Conservation (phyloP, 2,329 filamentous ascomycete genomes). For the Drechslerella stenobrocha region DNA sequence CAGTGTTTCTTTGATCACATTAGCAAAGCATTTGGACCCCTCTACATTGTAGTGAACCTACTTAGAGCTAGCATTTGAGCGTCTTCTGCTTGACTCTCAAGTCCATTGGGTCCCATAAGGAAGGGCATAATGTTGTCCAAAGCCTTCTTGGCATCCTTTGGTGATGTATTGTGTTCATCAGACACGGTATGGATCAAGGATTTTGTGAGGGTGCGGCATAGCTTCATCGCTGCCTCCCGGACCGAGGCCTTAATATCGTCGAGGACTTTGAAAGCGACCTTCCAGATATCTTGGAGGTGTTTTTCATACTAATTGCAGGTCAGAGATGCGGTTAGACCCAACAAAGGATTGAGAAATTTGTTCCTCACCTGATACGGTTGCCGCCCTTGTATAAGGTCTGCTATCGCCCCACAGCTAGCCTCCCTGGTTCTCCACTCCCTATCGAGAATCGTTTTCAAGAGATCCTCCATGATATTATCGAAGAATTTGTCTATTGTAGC, state of each 20-base stretch:
- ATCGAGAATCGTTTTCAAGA: slow-evolving; percentile 81
- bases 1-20: slow-evolving; percentile 63
- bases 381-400: slow-evolving; percentile 81
- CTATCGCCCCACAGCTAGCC: slow-evolving; percentile 86
- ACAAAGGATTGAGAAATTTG: background rate
- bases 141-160: slow-evolving; percentile 58
- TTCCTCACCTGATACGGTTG: slow-evolving; percentile 52
- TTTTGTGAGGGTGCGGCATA: slow-evolving; percentile 82
- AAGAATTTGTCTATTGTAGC: slow-evolving; percentile 78
- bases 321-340: slow-evolving; percentile 55
- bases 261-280: slow-evolving; percentile 81
- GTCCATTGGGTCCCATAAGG: slow-evolving; percentile 80
- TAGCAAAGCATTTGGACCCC: slow-evolving; percentile 1
- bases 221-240: slow-evolving; percentile 73
- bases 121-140: slow-evolving; percentile 87
- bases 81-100: slow-evolving; percentile 85
- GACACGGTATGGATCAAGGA: slow-evolving; percentile 68
- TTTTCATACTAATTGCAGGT: slow-evolving; percentile 69
- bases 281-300: slow-evolving; percentile 84
- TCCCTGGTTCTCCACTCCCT: slow-evolving; percentile 92
- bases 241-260: slow-evolving; percentile 96
- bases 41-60: slow-evolving; percentile 51
- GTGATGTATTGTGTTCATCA: slow-evolving; percentile 51
- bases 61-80: slow-evolving; percentile 73
- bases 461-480: slow-evolving; percentile 82